Percentiles rank a stretch among this genome's conserved stretches.
These are phyloP conservation scores for Zymoseptoria passerinii DNA, from an alignment of 2,329 filamentous ascomycete genomes.

Conservation along the genomic window DNA sequence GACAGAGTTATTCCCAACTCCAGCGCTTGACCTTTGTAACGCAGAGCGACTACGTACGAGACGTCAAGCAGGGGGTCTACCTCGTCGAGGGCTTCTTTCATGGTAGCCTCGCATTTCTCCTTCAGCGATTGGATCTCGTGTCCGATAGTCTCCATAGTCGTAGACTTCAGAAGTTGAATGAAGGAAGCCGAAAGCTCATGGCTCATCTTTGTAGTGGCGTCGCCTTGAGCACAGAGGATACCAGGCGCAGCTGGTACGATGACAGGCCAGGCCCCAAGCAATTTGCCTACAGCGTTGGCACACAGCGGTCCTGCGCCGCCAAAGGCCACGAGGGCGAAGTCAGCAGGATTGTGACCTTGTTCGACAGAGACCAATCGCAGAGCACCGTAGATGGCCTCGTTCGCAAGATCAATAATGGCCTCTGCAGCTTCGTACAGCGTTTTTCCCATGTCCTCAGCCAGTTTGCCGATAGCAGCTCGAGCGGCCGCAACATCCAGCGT, in stretches of 20 bases:
- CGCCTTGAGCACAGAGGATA: slow-evolving; percentile 23
- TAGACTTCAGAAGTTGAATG: slow-evolving; percentile 17
- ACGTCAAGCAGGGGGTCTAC: slow-evolving; percentile 12
- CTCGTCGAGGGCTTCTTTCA: slow-evolving; percentile 17
- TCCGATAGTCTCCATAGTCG: slow-evolving; percentile 19
- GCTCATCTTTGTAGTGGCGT: slow-evolving; percentile 23
- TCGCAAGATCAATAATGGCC: slow-evolving; percentile 22
- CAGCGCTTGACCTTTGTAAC: slow-evolving; percentile 22
- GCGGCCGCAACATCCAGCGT: slow-evolving; percentile 21
- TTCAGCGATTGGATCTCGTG: slow-evolving; percentile 13
- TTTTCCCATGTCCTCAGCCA: slow-evolving; percentile 23
- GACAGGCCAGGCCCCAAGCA: slow-evolving; percentile 22
- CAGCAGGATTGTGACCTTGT: slow-evolving; percentile 21
- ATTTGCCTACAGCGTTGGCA: slow-evolving; percentile 19
- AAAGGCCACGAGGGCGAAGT: slow-evolving; percentile 23
- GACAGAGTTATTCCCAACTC: slow-evolving; percentile 18
- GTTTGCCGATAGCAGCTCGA: slow-evolving; percentile 13
- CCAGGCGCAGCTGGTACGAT: slow-evolving; percentile 23
- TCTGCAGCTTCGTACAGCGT: slow-evolving; percentile 20
- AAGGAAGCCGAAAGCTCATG: slow-evolving; percentile 22
- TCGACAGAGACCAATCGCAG: slow-evolving; percentile 22
- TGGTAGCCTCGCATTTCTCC: slow-evolving; percentile 16
- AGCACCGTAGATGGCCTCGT: slow-evolving; percentile 22
- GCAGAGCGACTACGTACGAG: slow-evolving; percentile 17
- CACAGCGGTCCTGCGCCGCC: slow-evolving; percentile 22